Evolutionary conservation across 768 basidiomycete genomes (phyloP).

Genomic region (Lentinula edodes): DNA sequence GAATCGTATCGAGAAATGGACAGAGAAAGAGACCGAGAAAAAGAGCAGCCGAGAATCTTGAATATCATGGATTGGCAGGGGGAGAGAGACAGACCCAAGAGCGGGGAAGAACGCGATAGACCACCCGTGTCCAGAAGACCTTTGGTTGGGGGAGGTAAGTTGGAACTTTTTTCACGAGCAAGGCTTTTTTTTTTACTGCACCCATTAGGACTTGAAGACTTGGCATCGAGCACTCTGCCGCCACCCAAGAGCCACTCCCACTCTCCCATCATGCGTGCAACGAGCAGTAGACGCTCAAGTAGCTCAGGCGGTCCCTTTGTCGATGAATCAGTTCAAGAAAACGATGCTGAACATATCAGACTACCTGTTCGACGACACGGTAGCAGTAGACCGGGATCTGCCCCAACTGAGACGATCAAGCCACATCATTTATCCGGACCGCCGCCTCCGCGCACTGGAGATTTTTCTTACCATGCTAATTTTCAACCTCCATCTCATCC

Average conservation of each 20-base stretch:
- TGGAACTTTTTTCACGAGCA: not conserved
- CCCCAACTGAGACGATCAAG: not conserved
- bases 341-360: not conserved
- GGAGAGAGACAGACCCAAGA: not conserved
- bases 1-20: not conserved
- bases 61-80: slow-evolving; percentile 8
- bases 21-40: not conserved
- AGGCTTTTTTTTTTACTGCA: not conserved
- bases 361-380: not conserved
- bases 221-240: not conserved
- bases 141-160: not conserved
- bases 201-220: not conserved
- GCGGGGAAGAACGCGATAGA: not conserved
- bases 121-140: not conserved
- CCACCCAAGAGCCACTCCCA: not conserved
- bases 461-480: not conserved
- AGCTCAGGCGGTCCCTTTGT: not conserved
- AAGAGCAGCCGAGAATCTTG: slow-evolving; percentile 2
- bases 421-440: not conserved
- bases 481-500: slow-evolving; percentile 2
- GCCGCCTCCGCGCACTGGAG: not conserved
- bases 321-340: not conserved
- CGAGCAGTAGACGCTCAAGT: not conserved
- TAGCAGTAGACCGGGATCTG: slow-evolving; percentile 2
- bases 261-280: not conserved